phyloP scores from a whole-genome alignment of 495 filamentous ascomycete genomes.

The Friedmanniomyces endolithicus region DNA sequence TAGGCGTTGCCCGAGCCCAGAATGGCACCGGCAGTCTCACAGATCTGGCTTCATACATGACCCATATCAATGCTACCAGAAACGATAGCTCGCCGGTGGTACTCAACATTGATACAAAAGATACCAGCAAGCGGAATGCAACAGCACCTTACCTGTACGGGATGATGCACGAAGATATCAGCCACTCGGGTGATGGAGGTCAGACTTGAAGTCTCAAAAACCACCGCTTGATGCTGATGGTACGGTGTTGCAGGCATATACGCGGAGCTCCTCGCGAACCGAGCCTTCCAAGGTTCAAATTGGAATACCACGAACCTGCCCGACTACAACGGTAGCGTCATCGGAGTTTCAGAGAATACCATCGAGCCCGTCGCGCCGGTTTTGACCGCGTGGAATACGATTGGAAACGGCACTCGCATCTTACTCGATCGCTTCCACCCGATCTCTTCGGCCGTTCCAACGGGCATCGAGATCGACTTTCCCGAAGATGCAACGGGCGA shows the following conservation, averaged over 20 bases:
- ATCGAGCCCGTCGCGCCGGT: constrained; percentile 2
- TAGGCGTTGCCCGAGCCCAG: neutral
- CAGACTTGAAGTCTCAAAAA: neutral
- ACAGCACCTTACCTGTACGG: neutral
- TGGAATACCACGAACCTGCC: neutral
- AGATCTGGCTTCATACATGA: neutral
- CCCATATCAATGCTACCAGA: neutral
- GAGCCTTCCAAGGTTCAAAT: constrained; percentile 48
- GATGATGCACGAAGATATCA: constrained; percentile 45
- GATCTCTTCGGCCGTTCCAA: constrained; percentile 18
- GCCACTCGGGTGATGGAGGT: constrained; percentile 60
- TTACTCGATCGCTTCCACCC: constrained; percentile 17
- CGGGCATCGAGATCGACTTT: constrained; percentile 17
- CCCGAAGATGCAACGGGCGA: constrained; percentile 14
- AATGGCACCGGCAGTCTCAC: neutral
- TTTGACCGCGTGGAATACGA: constrained; percentile 12
- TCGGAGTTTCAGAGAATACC: neutral
- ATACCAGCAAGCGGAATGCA: neutral
- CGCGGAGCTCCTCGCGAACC: constrained; percentile 57
- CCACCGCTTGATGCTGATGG: neutral
- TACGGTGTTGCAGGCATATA: constrained; percentile 41
- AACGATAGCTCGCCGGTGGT: neutral
- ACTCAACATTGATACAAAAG: neutral
- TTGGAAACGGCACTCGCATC: constrained; percentile 11
- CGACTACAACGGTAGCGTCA: neutral